Percentiles rank a stretch among this genome's conserved stretches.
Evolutionary conservation across 352 stramenopile species (phyloP).

Genomic region (Phytopythium montanum): DNA sequence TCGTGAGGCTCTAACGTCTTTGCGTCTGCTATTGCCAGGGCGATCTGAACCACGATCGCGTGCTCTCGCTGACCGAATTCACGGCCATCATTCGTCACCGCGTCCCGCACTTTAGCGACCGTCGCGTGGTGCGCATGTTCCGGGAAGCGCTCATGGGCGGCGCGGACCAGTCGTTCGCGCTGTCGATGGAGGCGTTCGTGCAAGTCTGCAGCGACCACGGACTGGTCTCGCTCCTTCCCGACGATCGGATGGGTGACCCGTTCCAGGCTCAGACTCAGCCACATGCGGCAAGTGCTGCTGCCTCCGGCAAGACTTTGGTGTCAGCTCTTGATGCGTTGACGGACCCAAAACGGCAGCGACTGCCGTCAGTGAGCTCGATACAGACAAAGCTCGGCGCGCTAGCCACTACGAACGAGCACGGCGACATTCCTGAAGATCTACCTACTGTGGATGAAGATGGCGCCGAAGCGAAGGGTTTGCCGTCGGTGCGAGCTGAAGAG

Average conservation of each 20-base stretch:
- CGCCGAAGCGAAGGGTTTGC: background rate
- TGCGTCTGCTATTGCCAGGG: conserved; percentile 19
- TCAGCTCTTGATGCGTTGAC: conserved; percentile 6
- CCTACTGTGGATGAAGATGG: conserved; percentile 6
- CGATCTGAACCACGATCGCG: conserved; percentile 69
- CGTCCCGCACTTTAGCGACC: conserved; percentile 59
- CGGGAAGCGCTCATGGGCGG: conserved; percentile 63
- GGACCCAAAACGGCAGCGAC: conserved; percentile 1
- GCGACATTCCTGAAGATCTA: conserved; percentile 40
- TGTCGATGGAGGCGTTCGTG: conserved; percentile 71
- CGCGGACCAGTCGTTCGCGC: conserved; percentile 59
- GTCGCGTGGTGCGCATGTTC: conserved; percentile 73
- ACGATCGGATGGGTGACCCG: conserved; percentile 51
- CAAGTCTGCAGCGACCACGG: conserved; percentile 69
- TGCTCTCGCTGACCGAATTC: conserved; percentile 71
- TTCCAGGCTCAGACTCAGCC: conserved; percentile 17
- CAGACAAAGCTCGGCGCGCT: background rate
- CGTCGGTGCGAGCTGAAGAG: conserved; percentile 39
- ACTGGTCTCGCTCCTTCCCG: conserved; percentile 57
- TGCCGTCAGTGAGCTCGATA: background rate
- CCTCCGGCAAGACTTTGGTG: background rate
- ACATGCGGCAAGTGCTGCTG: background rate
- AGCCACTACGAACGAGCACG: background rate
- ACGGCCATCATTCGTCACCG: conserved; percentile 52
- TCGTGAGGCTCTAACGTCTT: background rate